Evolutionary conservation across 768 basidiomycete genomes (phyloP).

Genomic region (Agaricus bisporus): DNA sequence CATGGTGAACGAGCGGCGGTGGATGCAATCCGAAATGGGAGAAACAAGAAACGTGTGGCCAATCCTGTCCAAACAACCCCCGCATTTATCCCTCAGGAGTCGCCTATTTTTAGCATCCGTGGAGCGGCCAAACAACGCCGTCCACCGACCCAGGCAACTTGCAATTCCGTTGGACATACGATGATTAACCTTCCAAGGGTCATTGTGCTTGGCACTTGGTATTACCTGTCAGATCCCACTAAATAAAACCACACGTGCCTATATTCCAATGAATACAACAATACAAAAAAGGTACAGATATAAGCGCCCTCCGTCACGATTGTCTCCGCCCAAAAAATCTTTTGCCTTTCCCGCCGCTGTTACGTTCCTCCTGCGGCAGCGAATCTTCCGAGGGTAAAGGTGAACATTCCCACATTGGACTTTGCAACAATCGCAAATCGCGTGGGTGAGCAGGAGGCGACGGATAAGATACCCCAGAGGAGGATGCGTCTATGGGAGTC

Average conservation of each 20-base stretch:
- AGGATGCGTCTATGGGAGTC: neutral
- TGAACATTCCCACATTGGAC: constrained; percentile 7
- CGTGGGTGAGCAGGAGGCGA: constrained; percentile 2
- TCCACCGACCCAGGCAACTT: too few species aligned
- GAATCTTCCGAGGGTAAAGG: constrained; percentile 5
- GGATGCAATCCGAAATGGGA: too few species aligned
- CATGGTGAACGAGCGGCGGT: constrained; percentile 10
- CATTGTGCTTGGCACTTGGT: too few species aligned
- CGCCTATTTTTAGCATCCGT: neutral
- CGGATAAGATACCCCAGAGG: neutral
- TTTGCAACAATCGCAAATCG: constrained; percentile 6
- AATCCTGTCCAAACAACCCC: neutral
- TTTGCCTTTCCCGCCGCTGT: neutral
- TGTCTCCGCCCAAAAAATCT: too few species aligned
- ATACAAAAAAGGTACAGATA: too few species aligned
- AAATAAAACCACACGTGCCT: too few species aligned
- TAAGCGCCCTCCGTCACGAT: too few species aligned
- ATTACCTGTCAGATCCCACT: too few species aligned
- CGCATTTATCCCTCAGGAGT: neutral
- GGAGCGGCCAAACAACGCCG: too few species aligned
- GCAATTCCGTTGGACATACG: too few species aligned
- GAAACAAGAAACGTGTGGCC: constrained; percentile 1
- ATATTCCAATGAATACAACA: too few species aligned
- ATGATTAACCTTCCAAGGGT: too few species aligned
- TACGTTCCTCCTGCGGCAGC: neutral